Conservation (phyloP, 1,139 yeast species). For the Geotrichum bryndzae region DNA sequence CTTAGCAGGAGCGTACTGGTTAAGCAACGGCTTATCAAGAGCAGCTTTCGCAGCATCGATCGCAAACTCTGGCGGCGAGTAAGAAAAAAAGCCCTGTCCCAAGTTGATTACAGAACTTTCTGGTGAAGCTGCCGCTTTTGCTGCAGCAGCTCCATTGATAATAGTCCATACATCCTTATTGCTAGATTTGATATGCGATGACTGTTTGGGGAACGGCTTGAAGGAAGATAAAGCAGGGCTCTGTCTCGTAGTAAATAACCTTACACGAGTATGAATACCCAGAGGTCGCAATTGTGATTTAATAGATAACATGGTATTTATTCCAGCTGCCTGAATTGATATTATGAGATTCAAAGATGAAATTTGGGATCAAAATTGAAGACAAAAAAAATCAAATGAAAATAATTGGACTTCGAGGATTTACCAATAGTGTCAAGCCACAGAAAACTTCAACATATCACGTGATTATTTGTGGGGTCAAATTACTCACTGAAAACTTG, state of each 20-base stretch:
- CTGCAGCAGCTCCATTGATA: conserved; percentile 91
- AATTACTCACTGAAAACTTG: neutral
- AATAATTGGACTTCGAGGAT: neutral
- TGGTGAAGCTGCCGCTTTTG: conserved; percentile 49
- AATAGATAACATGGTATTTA: neutral
- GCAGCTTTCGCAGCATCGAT: conserved; percentile 76
- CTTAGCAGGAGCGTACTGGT: conserved; percentile 87
- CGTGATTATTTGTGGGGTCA: neutral
- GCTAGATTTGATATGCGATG: conserved; percentile 25
- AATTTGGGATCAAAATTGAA: neutral
- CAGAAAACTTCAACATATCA: neutral
- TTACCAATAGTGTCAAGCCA: neutral
- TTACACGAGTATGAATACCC: neutral
- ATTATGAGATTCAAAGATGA: neutral
- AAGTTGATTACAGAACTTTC: conserved; percentile 78
- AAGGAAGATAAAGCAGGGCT: neutral
- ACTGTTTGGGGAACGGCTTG: conserved; percentile 22
- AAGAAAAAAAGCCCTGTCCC: conserved; percentile 96
- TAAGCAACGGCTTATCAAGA: conserved; percentile 60
- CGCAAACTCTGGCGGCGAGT: conserved; percentile 91
- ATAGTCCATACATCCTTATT: conserved; percentile 87
- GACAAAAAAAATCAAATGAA: neutral
- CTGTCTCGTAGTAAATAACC: neutral
- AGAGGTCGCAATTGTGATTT: neutral
- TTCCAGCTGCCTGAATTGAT: neutral